Evolutionary conservation across 495 filamentous ascomycete species (phyloP).

Genomic region (Penicillium waksmanii): DNA sequence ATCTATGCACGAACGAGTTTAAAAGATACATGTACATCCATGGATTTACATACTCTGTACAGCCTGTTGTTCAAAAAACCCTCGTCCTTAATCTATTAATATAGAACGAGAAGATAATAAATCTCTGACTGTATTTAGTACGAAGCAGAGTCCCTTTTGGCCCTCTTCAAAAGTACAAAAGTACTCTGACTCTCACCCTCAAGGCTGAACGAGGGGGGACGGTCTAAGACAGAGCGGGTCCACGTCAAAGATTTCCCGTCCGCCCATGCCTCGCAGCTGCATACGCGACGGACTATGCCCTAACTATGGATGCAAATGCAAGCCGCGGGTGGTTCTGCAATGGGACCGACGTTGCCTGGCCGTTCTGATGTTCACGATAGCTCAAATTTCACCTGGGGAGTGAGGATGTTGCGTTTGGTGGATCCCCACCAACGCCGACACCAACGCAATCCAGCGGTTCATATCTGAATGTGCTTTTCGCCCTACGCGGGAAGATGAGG

Average conservation of each 20-base stretch:
- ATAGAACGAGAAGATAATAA: background rate
- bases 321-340: constrained; percentile 22
- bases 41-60: too few species aligned
- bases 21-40: too few species aligned
- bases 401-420: constrained; percentile 24
- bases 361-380: constrained; percentile 20
- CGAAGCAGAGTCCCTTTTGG: background rate
- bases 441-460: constrained; percentile 23
- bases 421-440: constrained; percentile 18
- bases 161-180: background rate
- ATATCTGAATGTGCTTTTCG: constrained; percentile 16
- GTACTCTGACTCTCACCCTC: background rate
- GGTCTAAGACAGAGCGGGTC: constrained; percentile 27
- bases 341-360: constrained; percentile 15
- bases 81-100: too few species aligned
- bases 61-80: too few species aligned
- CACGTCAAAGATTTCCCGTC: constrained; percentile 17
- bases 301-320: constrained; percentile 21
- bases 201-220: background rate
- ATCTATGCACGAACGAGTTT: too few species aligned
- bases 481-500: constrained; percentile 32
- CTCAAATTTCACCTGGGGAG: constrained; percentile 8
- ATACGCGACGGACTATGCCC: constrained; percentile 15
- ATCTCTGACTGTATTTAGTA: background rate
- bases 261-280: constrained; percentile 8